These are phyloP conservation scores for Drechmeria coniospora DNA, from an alignment of 2,329 filamentous ascomycete species.

Conservation along the genomic window DNA sequence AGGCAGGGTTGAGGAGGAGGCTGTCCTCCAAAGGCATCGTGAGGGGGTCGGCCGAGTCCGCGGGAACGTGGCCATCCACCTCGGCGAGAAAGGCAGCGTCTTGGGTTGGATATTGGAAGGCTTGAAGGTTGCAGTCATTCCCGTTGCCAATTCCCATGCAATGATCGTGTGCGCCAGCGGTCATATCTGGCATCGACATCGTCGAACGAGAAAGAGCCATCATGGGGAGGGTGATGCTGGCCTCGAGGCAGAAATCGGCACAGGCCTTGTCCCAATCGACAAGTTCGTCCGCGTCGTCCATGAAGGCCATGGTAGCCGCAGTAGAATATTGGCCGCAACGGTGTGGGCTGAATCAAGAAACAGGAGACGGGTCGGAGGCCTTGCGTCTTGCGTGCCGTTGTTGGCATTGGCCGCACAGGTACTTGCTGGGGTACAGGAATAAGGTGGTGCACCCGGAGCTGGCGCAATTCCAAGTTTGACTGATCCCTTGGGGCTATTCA, in stretches of 20 bases:
- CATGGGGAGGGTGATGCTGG: conserved; percentile 12
- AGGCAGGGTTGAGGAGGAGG: conserved; percentile 8
- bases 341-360: conserved; percentile 5
- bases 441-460: too few species aligned
- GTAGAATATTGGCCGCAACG: conserved; percentile 1
- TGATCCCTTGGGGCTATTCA: too few species aligned
- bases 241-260: conserved; percentile 18
- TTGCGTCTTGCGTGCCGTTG: neutral
- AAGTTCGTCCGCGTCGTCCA: conserved; percentile 46
- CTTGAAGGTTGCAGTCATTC: conserved; percentile 44
- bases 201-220: too few species aligned
- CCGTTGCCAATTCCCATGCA: conserved; percentile 40
- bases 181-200: conserved; percentile 22
- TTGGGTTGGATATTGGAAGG: conserved; percentile 39
- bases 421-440: too few species aligned
- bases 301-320: conserved; percentile 13
- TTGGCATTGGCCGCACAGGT: too few species aligned
- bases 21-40: conserved; percentile 13
- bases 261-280: conserved; percentile 44
- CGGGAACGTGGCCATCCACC: neutral
- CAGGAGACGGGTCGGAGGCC: neutral
- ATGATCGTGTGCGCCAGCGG: conserved; percentile 13
- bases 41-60: conserved; percentile 7
- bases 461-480: too few species aligned
- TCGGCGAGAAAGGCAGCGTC: conserved; percentile 14